A percentile compares a stretch with the other conserved stretches of the same genome.
Evolutionary conservation across 2,329 filamentous ascomycete genomes (phyloP).

Genomic region (Capronia epimyces): DNA sequence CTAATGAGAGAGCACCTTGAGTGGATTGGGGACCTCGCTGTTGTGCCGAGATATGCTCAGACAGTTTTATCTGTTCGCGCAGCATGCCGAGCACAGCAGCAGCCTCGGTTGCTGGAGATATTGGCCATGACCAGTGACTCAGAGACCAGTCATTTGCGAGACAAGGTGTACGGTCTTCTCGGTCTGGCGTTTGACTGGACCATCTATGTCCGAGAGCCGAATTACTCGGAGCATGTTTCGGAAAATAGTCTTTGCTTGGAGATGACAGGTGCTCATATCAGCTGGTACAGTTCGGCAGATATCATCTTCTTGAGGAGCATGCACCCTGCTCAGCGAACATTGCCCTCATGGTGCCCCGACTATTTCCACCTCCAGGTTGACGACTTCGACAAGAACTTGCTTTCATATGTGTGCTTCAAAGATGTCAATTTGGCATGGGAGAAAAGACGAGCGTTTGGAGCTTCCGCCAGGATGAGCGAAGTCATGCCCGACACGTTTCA

Average conservation of each 20-base stretch:
- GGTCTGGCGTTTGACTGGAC: conserved; percentile 18
- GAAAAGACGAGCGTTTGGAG: conserved; percentile 17
- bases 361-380: conserved; percentile 18
- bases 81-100: conserved; percentile 16
- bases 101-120: conserved; percentile 19
- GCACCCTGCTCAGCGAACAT: background rate
- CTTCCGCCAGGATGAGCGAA: conserved; percentile 11
- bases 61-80: conserved; percentile 14
- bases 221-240: conserved; percentile 12
- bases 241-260: conserved; percentile 18
- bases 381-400: conserved; percentile 12
- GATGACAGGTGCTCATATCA: conserved; percentile 18
- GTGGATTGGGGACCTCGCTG: background rate
- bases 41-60: conserved; percentile 3
- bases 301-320: conserved; percentile 21
- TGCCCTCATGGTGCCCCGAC: conserved; percentile 20
- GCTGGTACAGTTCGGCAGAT: conserved; percentile 18
- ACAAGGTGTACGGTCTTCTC: conserved; percentile 21
- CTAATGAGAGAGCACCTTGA: conserved; percentile 5
- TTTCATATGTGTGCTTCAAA: conserved; percentile 13
- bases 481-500: conserved; percentile 12
- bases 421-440: conserved; percentile 20
- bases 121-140: conserved; percentile 16
- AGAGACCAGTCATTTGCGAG: conserved; percentile 16
- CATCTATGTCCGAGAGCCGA: conserved; percentile 18